Percentiles rank a stretch among this genome's conserved stretches.
Conservation (phyloP, 2,329 filamentous ascomycete species). For the Chalara sp. region DNA sequence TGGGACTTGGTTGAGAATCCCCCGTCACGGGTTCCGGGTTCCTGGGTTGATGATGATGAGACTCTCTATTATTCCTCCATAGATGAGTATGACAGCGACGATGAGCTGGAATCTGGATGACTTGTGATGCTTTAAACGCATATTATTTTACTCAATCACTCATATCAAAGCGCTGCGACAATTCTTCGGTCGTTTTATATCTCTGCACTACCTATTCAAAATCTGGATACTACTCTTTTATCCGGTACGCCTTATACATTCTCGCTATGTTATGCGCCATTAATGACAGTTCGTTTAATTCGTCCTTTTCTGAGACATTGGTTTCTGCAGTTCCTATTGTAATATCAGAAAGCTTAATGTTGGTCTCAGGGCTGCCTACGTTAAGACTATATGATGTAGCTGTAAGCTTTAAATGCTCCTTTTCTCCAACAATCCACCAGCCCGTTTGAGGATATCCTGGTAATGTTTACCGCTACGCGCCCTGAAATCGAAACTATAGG, state of each 20-base stretch:
- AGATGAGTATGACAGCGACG: too few relatives aligned
- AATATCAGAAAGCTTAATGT: conserved; percentile 44
- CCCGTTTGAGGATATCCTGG: conserved; percentile 36
- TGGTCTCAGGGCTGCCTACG: conserved; percentile 32
- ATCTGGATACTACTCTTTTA: conserved; percentile 30
- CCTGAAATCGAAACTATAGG: conserved; percentile 12
- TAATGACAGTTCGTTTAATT: conserved; percentile 38
- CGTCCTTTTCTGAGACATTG: conserved; percentile 38
- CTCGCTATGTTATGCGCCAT: conserved; percentile 42
- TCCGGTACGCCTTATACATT: conserved; percentile 50
- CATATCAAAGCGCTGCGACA: neutral
- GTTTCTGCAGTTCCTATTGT: conserved; percentile 37
- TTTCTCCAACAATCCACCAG: conserved; percentile 46
- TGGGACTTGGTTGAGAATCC: too few relatives aligned
- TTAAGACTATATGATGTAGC: conserved; percentile 23
- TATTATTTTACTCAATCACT: too few relatives aligned
- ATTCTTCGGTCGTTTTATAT: conserved; percentile 39
- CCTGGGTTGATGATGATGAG: too few relatives aligned
- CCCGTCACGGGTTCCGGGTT: too few relatives aligned
- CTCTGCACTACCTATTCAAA: conserved; percentile 36
- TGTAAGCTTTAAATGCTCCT: conserved; percentile 35
- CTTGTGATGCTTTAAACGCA: too few relatives aligned
- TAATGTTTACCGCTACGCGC: conserved; percentile 39
- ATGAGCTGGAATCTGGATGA: too few relatives aligned
- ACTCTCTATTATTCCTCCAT: too few relatives aligned